Evolutionary conservation across 805 yeast species (phyloP), one percentile per base, ranked within the genome.

Genomic region (Saccharomycopsis selenospora): DNA sequence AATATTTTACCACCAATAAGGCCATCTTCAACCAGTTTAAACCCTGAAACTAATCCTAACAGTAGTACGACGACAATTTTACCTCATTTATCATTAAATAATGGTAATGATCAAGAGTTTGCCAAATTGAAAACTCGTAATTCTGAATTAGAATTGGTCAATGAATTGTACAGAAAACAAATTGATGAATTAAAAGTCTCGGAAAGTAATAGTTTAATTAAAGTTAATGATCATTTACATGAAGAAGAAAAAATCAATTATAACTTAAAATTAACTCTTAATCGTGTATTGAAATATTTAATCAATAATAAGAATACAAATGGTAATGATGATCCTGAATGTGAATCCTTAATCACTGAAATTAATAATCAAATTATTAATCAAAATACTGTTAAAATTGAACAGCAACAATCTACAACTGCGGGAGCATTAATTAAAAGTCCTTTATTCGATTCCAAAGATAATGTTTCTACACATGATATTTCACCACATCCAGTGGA

Each of bases 91-190:
- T 33, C 38, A 4, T 20, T 33, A 7, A 17, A 33, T 17, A 33
- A 14, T 20, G 38, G 38, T 20, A 14, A 13, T n/a, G 61, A 62
- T 40, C 66, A 61, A 46, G 71, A 67, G 30, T 57, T 65, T 18
- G 67, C 68, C 28, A 68, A 64, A 46, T 66, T 90, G 54, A 77
- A 79, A 55, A 86, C 96, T 0, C 72, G 95, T 50, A 86, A 90
- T 20, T 78, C 85, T 10, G 98, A 91, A 62, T 73, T 91, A 53
- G 98, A 91, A 62, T 71, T 90, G 40, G 95, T 91, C 36, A 90
- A 89, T 58, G 97, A 90, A 61, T 68, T 91, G 50, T 86, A 88
- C 68, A 77, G 86, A 57, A 77, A 91, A 4, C 77, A 95, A 56
- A 86, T 91, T 40, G 70, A 76, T 62, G 96, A 91, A 61, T 70